These are phyloP conservation scores for Cercospora sp. DNA, from an alignment of 2,329 filamentous ascomycete genomes.

Conservation along the genomic window DNA sequence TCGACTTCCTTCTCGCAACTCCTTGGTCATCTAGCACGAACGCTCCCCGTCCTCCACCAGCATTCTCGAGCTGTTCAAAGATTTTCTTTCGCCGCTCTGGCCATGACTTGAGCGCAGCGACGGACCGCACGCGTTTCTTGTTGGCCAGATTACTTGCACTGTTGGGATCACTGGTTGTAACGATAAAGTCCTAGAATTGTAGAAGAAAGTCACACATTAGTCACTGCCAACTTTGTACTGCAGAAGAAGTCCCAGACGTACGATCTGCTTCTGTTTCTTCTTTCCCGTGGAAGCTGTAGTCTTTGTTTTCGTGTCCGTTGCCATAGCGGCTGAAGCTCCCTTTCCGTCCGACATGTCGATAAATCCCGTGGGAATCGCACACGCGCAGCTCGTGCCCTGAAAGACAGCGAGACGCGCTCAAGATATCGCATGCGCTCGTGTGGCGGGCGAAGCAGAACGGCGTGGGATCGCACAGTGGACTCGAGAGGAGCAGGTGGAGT, in stretches of 20 bases:
- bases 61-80: slow-evolving; percentile 29
- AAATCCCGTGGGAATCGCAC: not conserved
- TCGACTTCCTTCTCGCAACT: slow-evolving; percentile 8
- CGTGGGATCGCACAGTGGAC: not conserved
- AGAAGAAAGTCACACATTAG: not conserved
- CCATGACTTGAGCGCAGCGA: slow-evolving; percentile 35
- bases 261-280: slow-evolving; percentile 21
- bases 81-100: slow-evolving; percentile 33
- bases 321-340: not conserved
- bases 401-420: not conserved
- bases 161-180: slow-evolving; percentile 31
- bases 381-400: not conserved
- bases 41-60: slow-evolving; percentile 25
- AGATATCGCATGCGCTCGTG: not conserved
- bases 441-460: not conserved
- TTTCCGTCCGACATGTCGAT: not conserved
- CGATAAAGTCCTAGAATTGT: slow-evolving; percentile 31
- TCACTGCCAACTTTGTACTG: too few relatives aligned
- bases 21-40: slow-evolving; percentile 25
- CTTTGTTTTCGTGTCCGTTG: not conserved
- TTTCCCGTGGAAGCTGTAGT: not conserved
- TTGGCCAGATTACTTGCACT: slow-evolving; percentile 29
- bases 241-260: not conserved
- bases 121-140: slow-evolving; percentile 35
- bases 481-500: not conserved